Base-by-base conservation (phyloP, 495 filamentous ascomycete species). In the Talaromyces adpressus region DNA sequence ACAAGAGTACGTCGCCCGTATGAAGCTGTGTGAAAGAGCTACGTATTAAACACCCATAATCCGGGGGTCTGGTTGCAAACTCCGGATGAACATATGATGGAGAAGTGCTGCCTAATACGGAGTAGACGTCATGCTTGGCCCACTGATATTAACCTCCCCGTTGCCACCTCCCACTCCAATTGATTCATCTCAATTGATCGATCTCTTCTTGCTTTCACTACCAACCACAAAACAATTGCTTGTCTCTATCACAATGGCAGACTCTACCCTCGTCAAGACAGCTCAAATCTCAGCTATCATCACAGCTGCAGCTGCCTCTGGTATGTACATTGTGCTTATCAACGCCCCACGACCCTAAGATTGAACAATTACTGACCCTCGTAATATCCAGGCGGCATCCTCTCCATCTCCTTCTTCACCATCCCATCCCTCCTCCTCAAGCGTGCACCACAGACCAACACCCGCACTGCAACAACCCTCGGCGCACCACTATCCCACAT, bases 221-320 rank as follows among this genome's bases (percentile, higher is more conserved):
- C 7, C 29, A 30, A 30, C 29, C 1, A 30, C 29, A 0, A 30
- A 4, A 30, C 57, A 29, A 27, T 27, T 29, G 23, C 52, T 20
- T 41, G 52, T 56, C 12, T n/a, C 4, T 2, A 14, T 20, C 36
- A 34, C 34, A 41, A 62, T 62, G 60, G 25, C 60, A 9, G 60
- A 62, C n/a, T 62, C 60, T n/a, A 62, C 29, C 20, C 60, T 62
- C 23, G 41, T 62, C 39, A 62, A 62, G n/a, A 52, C 39, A 9
- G 60, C 60, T n/a, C 60, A 62, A 16, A 34, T 52, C 23, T 47
- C 60, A 25, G 60, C 60, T 53, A 62, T 49, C 29, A 1, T 62
- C 9, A 22, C 45, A 14, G 60, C 45, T 6, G 60, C 60, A 5
- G 41, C 47, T 20, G 60, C 45, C 12, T 62, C 60, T 2, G 60